These are phyloP conservation scores for Trichosporon inkin DNA, from an alignment of 1,284 basidiomycete genomes.

Conservation along the genomic window DNA sequence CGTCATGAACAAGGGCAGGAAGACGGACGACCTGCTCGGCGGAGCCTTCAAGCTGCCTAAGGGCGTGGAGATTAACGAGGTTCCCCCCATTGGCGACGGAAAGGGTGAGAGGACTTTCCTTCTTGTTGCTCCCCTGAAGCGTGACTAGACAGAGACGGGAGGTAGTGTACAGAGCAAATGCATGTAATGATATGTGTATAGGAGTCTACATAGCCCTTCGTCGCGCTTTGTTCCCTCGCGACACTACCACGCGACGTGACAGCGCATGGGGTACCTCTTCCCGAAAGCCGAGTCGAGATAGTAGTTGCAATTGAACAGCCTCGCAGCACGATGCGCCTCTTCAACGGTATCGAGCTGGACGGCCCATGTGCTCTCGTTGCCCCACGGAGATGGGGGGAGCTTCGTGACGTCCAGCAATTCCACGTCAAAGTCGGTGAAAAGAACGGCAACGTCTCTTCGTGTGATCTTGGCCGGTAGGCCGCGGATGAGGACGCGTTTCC, in stretches of 20 bases:
- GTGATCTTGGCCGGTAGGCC: constrained; percentile 16
- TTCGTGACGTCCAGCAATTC: not conserved
- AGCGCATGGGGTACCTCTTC: constrained; percentile 28
- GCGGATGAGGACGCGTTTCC: constrained; percentile 14
- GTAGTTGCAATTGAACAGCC: constrained; percentile 28
- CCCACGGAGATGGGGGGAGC: not conserved
- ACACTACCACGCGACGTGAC: constrained; percentile 27
- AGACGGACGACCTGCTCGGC: constrained; percentile 60
- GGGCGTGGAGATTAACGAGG: constrained; percentile 56
- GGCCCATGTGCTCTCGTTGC: not conserved
- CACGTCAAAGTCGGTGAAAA: constrained; percentile 7
- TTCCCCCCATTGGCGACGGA: constrained; percentile 40
- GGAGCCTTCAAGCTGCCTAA: constrained; percentile 54
- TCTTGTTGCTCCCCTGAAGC: constrained; percentile 45
- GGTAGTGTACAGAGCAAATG: constrained; percentile 20
- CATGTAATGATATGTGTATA: constrained; percentile 25
- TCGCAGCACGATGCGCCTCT: constrained; percentile 27
- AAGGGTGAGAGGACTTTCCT: constrained; percentile 46
- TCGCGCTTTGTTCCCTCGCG: not conserved
- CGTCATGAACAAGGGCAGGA: constrained; percentile 66
- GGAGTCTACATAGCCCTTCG: not conserved
- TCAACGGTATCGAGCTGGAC: constrained; percentile 23
- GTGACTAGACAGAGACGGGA: constrained; percentile 36
- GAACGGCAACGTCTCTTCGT: not conserved
- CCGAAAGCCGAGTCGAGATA: constrained; percentile 20